Percentiles rank a stretch among this genome's conserved stretches.
These are phyloP conservation scores for Pterocarpus santalinus DNA, from an alignment of 306 rosid species.

Conservation along the genomic window DNA sequence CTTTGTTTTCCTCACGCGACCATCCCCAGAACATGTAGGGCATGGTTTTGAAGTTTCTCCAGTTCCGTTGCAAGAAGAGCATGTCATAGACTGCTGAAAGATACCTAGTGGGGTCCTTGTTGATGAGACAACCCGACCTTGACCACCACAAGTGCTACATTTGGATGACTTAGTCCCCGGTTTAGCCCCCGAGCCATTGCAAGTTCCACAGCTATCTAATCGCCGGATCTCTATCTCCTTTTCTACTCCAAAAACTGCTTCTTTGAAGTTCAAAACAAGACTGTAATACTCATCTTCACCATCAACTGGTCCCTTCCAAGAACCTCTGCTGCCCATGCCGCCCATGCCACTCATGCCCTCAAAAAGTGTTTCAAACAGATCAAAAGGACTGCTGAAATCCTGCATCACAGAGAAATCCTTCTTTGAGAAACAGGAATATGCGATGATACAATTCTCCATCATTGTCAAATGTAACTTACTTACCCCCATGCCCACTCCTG, in stretches of 20 bases:
- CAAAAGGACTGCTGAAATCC: constrained; percentile 65
- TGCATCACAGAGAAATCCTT: constrained; percentile 33
- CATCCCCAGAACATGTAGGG: constrained; percentile 93
- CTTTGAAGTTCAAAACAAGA: constrained; percentile 86
- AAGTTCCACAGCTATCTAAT: constrained; percentile 89
- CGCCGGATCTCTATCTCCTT: constrained; percentile 93
- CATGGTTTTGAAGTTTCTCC: constrained; percentile 95
- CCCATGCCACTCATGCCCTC: constrained; percentile 55
- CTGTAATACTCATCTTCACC: constrained; percentile 85
- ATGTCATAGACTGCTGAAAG: constrained; percentile 98
- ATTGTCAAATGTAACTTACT: constrained; percentile 49
- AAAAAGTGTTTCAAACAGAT: constrained; percentile 59
- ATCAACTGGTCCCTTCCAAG: constrained; percentile 60
- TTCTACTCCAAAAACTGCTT: constrained; percentile 95
- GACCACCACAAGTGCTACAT: constrained; percentile 96
- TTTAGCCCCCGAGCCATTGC: constrained; percentile 95
- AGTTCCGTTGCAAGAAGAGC: constrained; percentile 89
- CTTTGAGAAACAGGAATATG: constrained; percentile 33
- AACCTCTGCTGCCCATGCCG: constrained; percentile 53
- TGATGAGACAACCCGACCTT: constrained; percentile 90
- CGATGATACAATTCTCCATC: constrained; percentile 2
- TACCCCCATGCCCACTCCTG: constrained; percentile 90
- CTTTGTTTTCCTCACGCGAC: constrained; percentile 91
- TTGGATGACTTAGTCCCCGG: constrained; percentile 88
- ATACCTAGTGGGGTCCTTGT: constrained; percentile 97